phyloP scores from a whole-genome alignment of 2,329 filamentous ascomycete genomes.

The Ceratocystis colombiana region DNA sequence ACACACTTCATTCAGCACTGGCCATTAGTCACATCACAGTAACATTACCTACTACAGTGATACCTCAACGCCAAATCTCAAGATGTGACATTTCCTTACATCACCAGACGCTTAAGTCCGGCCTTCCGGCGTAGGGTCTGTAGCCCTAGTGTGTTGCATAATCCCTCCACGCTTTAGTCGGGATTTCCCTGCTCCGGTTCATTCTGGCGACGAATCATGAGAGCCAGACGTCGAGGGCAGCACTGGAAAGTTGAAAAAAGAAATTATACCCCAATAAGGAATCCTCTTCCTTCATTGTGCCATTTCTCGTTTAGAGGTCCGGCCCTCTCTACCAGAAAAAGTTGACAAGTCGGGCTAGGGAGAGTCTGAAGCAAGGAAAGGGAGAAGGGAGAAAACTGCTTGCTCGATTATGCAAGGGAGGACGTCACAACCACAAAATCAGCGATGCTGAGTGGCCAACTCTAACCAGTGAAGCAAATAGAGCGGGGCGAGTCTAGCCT shows the following conservation, averaged over 20 bases:
- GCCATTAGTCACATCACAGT: too few species aligned
- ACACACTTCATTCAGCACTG: not conserved
- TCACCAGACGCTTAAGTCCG: too few species aligned
- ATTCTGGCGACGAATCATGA: not conserved
- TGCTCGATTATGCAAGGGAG: not conserved
- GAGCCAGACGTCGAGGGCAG: not conserved
- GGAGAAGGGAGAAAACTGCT: not conserved
- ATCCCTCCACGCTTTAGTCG: not conserved
- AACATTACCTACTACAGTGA: too few species aligned
- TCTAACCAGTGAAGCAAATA: not conserved
- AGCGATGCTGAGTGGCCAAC: not conserved
- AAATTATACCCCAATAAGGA: not conserved
- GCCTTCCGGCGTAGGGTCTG: not conserved
- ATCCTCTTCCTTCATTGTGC: not conserved
- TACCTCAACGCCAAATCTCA: too few species aligned
- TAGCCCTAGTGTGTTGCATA: not conserved
- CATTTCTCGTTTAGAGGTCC: not conserved
- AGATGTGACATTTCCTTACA: too few species aligned
- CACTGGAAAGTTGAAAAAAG: not conserved
- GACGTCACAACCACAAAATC: conserved; percentile 6
- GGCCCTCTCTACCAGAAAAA: not conserved
- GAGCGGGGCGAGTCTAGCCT: not conserved
- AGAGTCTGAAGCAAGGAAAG: not conserved
- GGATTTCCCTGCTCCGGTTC: not conserved
- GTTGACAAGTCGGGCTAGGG: not conserved